Conservation (phyloP, 257 asterid genomes). For the Plantago major region DNA sequence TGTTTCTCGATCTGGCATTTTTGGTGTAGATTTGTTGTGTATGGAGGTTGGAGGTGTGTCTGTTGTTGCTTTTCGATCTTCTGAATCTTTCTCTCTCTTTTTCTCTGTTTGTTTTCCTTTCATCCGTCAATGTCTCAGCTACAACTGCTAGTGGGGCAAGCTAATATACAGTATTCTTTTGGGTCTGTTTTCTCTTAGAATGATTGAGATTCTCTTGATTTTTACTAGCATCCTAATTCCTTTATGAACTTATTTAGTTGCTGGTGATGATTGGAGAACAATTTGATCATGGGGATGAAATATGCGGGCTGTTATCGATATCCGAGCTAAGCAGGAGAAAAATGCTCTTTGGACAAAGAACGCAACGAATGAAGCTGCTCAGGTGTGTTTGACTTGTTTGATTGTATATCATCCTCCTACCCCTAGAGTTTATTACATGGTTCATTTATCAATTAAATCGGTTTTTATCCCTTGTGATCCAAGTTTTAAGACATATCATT, state of each 20-base stretch:
- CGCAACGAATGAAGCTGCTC: constrained; percentile 91
- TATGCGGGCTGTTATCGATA: constrained; percentile 92
- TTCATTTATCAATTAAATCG: background rate
- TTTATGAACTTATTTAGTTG: constrained; percentile 44
- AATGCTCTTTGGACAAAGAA: constrained; percentile 87
- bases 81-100: too few species aligned
- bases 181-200: background rate
- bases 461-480: background rate
- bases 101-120: too few species aligned
- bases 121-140: too few species aligned
- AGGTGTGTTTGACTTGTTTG: constrained; percentile 48
- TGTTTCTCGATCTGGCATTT: too few species aligned
- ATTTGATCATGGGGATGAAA: constrained; percentile 90
- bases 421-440: background rate
- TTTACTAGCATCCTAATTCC: background rate
- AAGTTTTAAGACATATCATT: too few species aligned
- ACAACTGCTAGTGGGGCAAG: too few species aligned
- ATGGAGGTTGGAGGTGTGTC: too few species aligned
- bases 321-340: constrained; percentile 68
- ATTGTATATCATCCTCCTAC: background rate
- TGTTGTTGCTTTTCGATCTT: too few species aligned
- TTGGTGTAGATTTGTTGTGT: too few species aligned
- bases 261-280: constrained; percentile 97
- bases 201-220: constrained; percentile 1
- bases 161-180: constrained; percentile 61